Evolutionary conservation across 2,329 filamentous ascomycete species (phyloP), one percentile per base, ranked within the genome.

Genomic region (Scorias spongiosa): DNA sequence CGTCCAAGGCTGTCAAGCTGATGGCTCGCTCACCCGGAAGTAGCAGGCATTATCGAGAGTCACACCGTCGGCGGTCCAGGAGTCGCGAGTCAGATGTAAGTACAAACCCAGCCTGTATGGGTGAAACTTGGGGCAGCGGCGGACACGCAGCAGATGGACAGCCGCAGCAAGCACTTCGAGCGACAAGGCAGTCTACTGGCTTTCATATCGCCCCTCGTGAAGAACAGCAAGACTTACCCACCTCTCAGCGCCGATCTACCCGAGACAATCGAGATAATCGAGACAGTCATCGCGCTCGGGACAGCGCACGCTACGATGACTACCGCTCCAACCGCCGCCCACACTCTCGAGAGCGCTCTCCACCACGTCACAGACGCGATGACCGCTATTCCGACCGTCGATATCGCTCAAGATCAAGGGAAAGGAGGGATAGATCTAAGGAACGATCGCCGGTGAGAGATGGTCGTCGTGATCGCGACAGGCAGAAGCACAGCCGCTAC

Each of bases 391-490:
- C 30, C 5, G 12, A 37, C n/a, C 46, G 46, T 18, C 20, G 47
- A 10, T 46, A 50, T 29, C 26, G 48, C 3, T 39, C 42, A 15
- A 32, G 46, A 30, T 47, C 49, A 12, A 41, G 49, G 15, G 51
- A 53, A 43, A 48, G 49, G 47, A 53, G 51, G 48, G 47, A 48
- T 29, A 44, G 45, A 37, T 44, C 44, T 30, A 30, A 50, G 29
- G 44, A 48, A 11, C 48, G 51, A 29, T 43, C 46, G 17, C 40
- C 48, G 17, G 49, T 51, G 44, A 44, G 50, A 36, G 42, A 44
- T 47, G 45, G 48, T 46, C 47, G 48, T 46, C 47, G 52, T 44
- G 47, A 52, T 44, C 46, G 46, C 37, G 45, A 48, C 42, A 50
- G 46, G 37, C 51, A 52, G 44, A 42, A 47, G 29, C 40, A 44